Conservation (phyloP, 495 filamentous ascomycete genomes). For the Penicillium manginii region DNA sequence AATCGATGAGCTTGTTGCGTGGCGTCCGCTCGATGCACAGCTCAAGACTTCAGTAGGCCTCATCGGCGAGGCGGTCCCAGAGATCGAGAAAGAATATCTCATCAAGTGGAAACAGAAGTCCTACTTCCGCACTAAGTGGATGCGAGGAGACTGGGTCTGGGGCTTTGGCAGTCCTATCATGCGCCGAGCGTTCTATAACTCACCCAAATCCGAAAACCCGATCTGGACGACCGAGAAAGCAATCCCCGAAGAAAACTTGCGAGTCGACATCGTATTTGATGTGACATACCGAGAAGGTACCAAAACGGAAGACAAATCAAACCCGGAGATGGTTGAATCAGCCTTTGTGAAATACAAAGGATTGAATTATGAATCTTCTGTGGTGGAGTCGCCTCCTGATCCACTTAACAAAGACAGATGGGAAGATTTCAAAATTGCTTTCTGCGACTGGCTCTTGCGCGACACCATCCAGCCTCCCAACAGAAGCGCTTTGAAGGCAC, state of each 20-base stretch:
- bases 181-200: conserved; percentile 75
- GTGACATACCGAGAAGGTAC: conserved; percentile 61
- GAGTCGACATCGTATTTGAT: conserved; percentile 85
- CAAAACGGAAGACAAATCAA: conserved; percentile 38
- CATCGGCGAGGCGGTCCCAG: conserved; percentile 57
- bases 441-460: conserved; percentile 79
- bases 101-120: conserved; percentile 83
- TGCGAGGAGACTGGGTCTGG: conserved; percentile 87
- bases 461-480: conserved; percentile 67
- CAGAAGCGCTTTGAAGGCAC: conserved; percentile 55
- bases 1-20: conserved; percentile 77
- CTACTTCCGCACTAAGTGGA: conserved; percentile 80
- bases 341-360: conserved; percentile 92
- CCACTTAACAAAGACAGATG: conserved; percentile 68
- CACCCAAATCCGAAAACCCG: conserved; percentile 63
- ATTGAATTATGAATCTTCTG: conserved; percentile 87
- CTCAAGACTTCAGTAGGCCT: conserved; percentile 45
- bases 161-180: conserved; percentile 66
- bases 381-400: conserved; percentile 86
- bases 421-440: conserved; percentile 81
- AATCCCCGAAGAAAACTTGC: conserved; percentile 79
- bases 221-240: conserved; percentile 77
- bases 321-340: conserved; percentile 48
- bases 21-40: conserved; percentile 68
- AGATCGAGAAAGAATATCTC: conserved; percentile 84